Evolutionary conservation across 495 filamentous ascomycete species (phyloP), one percentile per base, ranked within the genome.

Genomic region (Diplogelasinospora grovesii): DNA sequence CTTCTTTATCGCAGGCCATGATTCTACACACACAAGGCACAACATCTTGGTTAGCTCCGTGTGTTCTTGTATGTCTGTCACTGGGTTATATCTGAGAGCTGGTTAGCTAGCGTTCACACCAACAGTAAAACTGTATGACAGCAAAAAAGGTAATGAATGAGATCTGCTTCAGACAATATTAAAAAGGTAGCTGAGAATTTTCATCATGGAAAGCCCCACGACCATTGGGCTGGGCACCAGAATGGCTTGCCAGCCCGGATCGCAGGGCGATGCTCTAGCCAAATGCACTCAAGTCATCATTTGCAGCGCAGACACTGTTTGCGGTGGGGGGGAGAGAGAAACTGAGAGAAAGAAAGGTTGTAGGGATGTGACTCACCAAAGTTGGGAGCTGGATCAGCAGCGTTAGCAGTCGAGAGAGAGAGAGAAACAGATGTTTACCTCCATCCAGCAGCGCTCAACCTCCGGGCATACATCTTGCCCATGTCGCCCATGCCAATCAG

Each of bases 221-320:
- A 39, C 43, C 43, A 24, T n/a, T n/a, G n/a, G n/a, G 33, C 49
- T 37, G 49, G 57, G 53, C n/a, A 41, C 65, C 57, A 69, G 50
- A 64, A 71, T 51, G 64, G 60, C 48, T 46, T 39, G 48, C 52
- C 63, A 45, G 33, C 45, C 42, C n/a, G n/a, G 39, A 37, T 50
- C 59, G 54, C 59, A 71, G 63, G 54, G 59, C 74, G 77, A 86
- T 93, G 73, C 88, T 96, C 88, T 86, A 96, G 89, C 89, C 89
- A 96, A 96, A 96, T 96, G 89, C 89, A 85, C 89, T 96, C 89
- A 86, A 85, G 87, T 96, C 89, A 96, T 95, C 89, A 90, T 89
- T 57, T 59, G 44, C 54, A 24, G 43, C 49, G n/a, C n/a, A n/a
- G n/a, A n/a, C n/a, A n/a, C n/a, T n/a, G n/a, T n/a, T n/a, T n/a